Evolutionary conservation across 2,329 filamentous ascomycete species (phyloP).

Genomic region (Claviceps pazoutovae): DNA sequence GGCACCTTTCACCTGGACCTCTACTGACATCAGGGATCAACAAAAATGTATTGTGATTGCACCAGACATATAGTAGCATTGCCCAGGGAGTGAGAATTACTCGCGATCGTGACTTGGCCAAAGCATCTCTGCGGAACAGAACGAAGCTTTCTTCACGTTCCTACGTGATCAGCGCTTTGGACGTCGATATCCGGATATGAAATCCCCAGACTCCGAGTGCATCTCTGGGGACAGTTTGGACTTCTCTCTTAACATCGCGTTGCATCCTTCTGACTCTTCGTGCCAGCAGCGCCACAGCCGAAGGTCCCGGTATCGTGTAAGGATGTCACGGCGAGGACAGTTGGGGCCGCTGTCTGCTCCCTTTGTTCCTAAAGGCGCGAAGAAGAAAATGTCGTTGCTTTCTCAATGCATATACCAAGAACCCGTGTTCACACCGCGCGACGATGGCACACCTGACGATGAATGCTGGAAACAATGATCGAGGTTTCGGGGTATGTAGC

Average conservation of each 20-base stretch:
- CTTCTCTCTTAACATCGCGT: not conserved
- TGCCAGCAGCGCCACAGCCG: constrained; percentile 33
- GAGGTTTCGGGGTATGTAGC: constrained; percentile 26
- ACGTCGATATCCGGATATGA: not conserved
- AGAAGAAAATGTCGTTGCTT: constrained; percentile 28
- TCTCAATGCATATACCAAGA: constrained; percentile 57
- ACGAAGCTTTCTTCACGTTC: not conserved
- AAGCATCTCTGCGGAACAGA: not conserved
- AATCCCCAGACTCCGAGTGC: constrained; percentile 2
- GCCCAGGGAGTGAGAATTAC: no score
- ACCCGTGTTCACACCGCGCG: constrained; percentile 67
- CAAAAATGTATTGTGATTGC: no score
- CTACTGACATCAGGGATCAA: no score
- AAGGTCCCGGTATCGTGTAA: constrained; percentile 38
- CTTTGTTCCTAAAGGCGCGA: not conserved
- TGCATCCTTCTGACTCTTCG: constrained; percentile 22
- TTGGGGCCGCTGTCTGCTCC: constrained; percentile 15
- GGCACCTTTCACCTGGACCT: no score
- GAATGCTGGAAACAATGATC: constrained; percentile 51
- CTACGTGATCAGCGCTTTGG: not conserved
- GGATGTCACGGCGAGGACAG: constrained; percentile 36
- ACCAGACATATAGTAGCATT: no score
- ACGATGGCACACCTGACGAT: constrained; percentile 61
- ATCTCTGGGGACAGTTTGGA: not conserved
- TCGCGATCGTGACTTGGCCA: no score